Base-by-base conservation (phyloP, 192 early-diverging fungal genomes). In the Backusella liffmaniae region DNA sequence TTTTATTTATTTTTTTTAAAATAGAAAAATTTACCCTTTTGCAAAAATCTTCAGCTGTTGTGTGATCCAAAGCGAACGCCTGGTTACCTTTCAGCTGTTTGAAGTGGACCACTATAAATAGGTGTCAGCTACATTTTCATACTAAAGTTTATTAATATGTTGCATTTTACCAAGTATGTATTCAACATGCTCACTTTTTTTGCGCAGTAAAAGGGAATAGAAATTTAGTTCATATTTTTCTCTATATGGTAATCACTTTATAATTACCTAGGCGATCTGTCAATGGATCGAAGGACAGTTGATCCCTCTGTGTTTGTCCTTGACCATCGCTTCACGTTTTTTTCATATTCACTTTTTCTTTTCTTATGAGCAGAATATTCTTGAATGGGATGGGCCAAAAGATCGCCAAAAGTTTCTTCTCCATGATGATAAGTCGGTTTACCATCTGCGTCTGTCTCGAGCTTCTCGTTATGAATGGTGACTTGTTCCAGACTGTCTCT, bases 41-140 rank as follows among this genome's bases (percentile, higher is more conserved):
- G 21, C 44, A 76, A 36, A 81, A 81, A 15, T 74, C 75, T 15
- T 62, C 66, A 15, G 80, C 76, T 21, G 66, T 77, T 3, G 72
- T 42, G 66, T 77, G 73, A 39, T 81, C 76, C 9, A 81, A 67
- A 21, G 56, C 76, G 72, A 81, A 81, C 1, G 32, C 44, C 21
- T 81, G 80, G 32, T 81, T 74, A 9, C 76, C 80, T 49, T 76
- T 66, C n/a, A 81, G 51, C 46, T 81, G 76, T 41, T 72, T 70
- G 30, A 81, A 81, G 66, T 81, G 80, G 13, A 81, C 73, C 13
- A 81, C 80, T 81, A 49, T 29, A 66, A 23, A 65, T 62, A 62
- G 21, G 9, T 29, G 5, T 62, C 26, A 62, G 56, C 3, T 62
- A 12, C 4, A 62, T 62, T 29, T 62, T 29, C 12, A 62, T 9